Base-by-base conservation (phyloP, 768 basidiomycete genomes). In the Artomyces pyxidatus region DNA sequence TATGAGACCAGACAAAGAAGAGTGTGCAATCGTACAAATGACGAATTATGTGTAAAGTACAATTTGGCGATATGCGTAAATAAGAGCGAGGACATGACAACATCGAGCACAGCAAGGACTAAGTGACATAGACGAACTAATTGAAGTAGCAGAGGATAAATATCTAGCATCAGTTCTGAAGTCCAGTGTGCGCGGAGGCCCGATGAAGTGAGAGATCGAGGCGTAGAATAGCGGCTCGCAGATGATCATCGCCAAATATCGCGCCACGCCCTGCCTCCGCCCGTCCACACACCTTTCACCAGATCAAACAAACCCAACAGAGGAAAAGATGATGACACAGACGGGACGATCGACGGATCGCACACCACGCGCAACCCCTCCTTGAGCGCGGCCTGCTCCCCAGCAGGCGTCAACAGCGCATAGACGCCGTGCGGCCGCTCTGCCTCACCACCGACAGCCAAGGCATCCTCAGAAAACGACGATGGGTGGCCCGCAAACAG, bases 401-500 rank as follows among this genome's bases (percentile, higher is more conserved):
- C 19, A 12, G 16, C 11, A 14, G 25, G 8, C 21, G 39, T 17
- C 10, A 48, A 28, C 37, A 48, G 27, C 19, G n/a, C 29, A 7
- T 12, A n/a, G 17, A 41, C 16, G 17, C 47, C 47, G 14, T 48
- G 47, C 9, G 29, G 16, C 10, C n/a, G 22, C 17, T 27, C 39
- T 12, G 14, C 37, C 7, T n/a, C 38, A 10, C 40, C 47, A 22
- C 29, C 10, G 6, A 23, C 11, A 21, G 32, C 45, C 16, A n/a
- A 10, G 17, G 19, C 14, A 16, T n/a, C 17, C 8, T 41, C 47
- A n/a, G 28, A 19, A 27, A 35, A 3, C 14, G 27, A 10, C 17
- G 9, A 10, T 4, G 17, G 57, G n/a, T n/a, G n/a, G 9, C 63
- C 64, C 6, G 67, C 63, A 49, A 71, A 70, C 14, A 70, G 58